These are phyloP conservation scores for Helotiales sp. DNA, from an alignment of 2,329 filamentous ascomycete species.

Conservation along the genomic window DNA sequence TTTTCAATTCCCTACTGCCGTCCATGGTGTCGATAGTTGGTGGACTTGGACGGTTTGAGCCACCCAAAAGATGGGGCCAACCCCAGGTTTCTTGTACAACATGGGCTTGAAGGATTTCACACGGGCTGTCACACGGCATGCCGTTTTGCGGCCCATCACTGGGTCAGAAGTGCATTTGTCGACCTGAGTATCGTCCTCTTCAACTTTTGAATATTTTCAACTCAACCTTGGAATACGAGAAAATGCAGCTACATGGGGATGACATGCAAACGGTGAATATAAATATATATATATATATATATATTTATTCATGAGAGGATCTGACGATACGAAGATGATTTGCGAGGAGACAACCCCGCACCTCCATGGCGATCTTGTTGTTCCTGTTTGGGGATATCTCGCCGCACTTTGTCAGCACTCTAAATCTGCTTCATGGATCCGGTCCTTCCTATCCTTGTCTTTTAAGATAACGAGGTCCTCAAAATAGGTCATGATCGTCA, in stretches of 20 bases:
- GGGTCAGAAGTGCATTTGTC: background rate
- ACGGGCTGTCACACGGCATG: background rate
- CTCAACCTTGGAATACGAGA: background rate
- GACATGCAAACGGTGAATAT: background rate
- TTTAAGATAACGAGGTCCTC: background rate
- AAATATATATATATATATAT: too few relatives aligned
- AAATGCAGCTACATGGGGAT: background rate
- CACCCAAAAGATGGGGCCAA: background rate
- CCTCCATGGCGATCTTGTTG: background rate
- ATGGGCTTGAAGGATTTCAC: background rate
- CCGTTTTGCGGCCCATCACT: background rate
- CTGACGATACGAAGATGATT: background rate
- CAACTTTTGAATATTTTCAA: background rate
- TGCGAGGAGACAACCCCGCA: background rate
- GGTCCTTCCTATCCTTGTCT: background rate
- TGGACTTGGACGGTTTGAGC: background rate
- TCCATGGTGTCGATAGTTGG: background rate
- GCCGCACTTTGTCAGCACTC: background rate
- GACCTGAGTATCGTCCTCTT: background rate
- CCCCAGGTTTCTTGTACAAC: background rate
- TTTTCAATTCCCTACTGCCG: too few relatives aligned
- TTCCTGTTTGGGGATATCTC: background rate
- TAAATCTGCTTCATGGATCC: background rate
- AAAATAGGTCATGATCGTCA: constrained; percentile 1
- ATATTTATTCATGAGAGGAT: background rate